phyloP scores from a whole-genome alignment of 495 filamentous ascomycete species.

The Friedmanniomyces endolithicus region DNA sequence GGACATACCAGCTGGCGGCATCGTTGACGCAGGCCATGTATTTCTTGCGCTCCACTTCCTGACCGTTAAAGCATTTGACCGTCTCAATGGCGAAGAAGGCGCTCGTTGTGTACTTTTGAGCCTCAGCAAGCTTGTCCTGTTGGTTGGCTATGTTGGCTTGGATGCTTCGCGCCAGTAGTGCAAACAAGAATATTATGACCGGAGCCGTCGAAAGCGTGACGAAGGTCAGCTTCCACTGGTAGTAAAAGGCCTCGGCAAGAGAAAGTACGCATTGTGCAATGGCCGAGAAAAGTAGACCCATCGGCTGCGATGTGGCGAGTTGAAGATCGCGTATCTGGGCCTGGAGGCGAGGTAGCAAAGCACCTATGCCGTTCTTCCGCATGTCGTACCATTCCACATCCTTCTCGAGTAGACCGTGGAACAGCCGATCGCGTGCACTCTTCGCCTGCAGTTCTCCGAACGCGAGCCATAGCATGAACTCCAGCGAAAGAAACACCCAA shows the following conservation, averaged over 20 bases:
- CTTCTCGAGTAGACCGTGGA: constrained; percentile 53
- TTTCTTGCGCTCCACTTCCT: constrained; percentile 52
- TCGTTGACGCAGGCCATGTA: constrained; percentile 46
- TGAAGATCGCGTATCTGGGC: constrained; percentile 75
- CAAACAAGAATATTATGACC: constrained; percentile 47
- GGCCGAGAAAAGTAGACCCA: constrained; percentile 57
- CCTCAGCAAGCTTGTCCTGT: constrained; percentile 51
- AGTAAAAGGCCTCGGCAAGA: constrained; percentile 58
- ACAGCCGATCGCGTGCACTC: constrained; percentile 49
- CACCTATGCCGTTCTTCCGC: constrained; percentile 55
- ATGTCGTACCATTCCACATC: constrained; percentile 77
- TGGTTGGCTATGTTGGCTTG: constrained; percentile 57
- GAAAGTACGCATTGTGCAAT: constrained; percentile 47
- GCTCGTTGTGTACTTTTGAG: constrained; percentile 59
- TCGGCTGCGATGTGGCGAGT: constrained; percentile 59
- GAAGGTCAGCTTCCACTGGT: constrained; percentile 73
- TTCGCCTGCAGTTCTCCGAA: constrained; percentile 75
- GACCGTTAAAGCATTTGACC: constrained; percentile 77
- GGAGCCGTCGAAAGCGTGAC: constrained; percentile 70
- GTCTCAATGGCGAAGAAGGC: constrained; percentile 66
- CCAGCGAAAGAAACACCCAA: constrained; percentile 53
- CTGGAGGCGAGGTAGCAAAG: constrained; percentile 57
- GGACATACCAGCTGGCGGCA: constrained; percentile 52
- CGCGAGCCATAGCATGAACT: constrained; percentile 54
- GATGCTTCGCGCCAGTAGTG: constrained; percentile 45